Percentiles rank a stretch among this genome's conserved stretches.
Conservation (phyloP, 495 filamentous ascomycete genomes). For the Penicillium bovifimosum region DNA sequence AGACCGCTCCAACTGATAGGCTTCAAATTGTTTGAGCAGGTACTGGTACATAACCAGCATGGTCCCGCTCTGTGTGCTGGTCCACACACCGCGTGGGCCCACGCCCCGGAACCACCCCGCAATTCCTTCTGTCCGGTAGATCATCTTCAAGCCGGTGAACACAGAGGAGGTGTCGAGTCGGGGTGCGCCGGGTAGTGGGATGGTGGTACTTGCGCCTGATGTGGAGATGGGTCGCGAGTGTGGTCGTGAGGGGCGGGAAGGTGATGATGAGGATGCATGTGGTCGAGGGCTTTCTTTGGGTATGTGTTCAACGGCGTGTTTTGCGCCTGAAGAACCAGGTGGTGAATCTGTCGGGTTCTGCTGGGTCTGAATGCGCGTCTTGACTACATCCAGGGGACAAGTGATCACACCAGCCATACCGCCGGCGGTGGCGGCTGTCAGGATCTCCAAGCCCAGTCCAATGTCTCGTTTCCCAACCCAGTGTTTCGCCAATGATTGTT, state of each 20-base stretch:
- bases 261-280: conserved; percentile 20
- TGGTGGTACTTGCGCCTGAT: conserved; percentile 73
- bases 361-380: conserved; percentile 96
- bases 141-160: conserved; percentile 73
- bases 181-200: conserved; percentile 64
- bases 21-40: conserved; percentile 69
- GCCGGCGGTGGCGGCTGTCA: conserved; percentile 87
- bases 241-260: conserved; percentile 27
- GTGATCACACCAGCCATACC: conserved; percentile 92
- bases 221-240: conserved; percentile 70
- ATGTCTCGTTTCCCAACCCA: conserved; percentile 73
- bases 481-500: conserved; percentile 69
- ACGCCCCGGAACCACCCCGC: conserved; percentile 93
- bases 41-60: conserved; percentile 97
- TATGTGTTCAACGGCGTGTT: conserved; percentile 22
- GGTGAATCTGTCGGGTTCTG: conserved; percentile 47
- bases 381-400: conserved; percentile 94
- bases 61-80: conserved; percentile 90
- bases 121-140: conserved; percentile 84
- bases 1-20: conserved; percentile 28
- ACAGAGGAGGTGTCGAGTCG: conserved; percentile 85
- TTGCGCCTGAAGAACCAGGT: conserved; percentile 16
- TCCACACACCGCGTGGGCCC: conserved; percentile 92
- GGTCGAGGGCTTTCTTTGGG: conserved; percentile 37
- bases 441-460: conserved; percentile 75